Evolutionary conservation across 75 land plant genomes (phyloP).

Genomic region (Chamaecyparis obtusa): DNA sequence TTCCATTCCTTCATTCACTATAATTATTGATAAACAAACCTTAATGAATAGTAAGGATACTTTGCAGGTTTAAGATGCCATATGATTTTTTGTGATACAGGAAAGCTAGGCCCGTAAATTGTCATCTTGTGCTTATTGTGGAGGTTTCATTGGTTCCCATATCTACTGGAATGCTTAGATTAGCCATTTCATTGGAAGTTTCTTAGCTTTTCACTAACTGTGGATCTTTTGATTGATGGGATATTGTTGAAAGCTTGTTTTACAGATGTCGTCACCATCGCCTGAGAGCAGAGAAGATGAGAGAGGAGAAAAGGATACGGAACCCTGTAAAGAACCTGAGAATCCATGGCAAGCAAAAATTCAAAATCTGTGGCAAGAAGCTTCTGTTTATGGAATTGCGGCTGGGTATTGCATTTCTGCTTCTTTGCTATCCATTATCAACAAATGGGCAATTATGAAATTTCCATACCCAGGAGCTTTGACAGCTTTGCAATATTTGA

Average conservation of each 20-base stretch:
- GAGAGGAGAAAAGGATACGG: not conserved
- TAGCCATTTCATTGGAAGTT: not conserved
- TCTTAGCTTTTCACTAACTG: not conserved
- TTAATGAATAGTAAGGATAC: not conserved
- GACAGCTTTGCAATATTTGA: conserved; percentile 89
- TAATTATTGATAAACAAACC: not conserved
- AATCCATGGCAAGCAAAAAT: conserved; percentile 18
- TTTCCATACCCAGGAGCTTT: conserved; percentile 93
- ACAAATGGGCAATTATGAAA: conserved; percentile 96
- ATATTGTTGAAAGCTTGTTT: not conserved
- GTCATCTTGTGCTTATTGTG: not conserved
- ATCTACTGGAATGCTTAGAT: not conserved
- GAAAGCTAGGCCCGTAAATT: not conserved
- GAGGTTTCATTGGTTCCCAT: not conserved
- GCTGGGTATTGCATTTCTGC: conserved; percentile 94
- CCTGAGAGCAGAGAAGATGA: not conserved
- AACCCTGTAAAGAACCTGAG: conserved; percentile 1
- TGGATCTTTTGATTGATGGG: not conserved
- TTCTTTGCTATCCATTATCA: conserved; percentile 85
- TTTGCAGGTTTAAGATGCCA: not conserved
- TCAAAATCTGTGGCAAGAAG: conserved; percentile 35
- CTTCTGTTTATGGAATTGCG: conserved; percentile 82
- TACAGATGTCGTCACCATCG: conserved; percentile 5
- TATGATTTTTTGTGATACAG: not conserved
- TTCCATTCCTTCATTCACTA: not conserved